phyloP scores from a whole-genome alignment of 768 basidiomycete genomes.

The Tricholoma matsutake region DNA sequence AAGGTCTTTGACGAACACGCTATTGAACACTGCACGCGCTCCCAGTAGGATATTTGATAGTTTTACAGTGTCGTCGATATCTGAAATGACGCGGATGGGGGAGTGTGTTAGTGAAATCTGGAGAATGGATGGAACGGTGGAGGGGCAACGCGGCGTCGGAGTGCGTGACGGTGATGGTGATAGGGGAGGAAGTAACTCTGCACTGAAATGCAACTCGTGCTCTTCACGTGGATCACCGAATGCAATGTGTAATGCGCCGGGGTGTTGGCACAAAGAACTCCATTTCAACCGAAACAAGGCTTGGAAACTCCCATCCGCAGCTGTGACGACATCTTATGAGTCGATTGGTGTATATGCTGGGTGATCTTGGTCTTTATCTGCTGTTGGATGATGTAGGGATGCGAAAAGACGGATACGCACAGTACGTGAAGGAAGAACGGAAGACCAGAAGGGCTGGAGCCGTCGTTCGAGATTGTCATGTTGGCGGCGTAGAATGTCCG shows the following conservation, averaged over 20 bases:
- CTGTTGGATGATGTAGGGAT: slow-evolving; percentile 25
- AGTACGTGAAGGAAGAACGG: slow-evolving; percentile 58
- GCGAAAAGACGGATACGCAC: slow-evolving; percentile 64
- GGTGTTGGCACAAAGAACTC: slow-evolving; percentile 66
- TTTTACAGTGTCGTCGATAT: slow-evolving; percentile 94
- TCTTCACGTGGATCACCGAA: slow-evolving; percentile 51
- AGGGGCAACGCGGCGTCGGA: not conserved
- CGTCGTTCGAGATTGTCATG: slow-evolving; percentile 77
- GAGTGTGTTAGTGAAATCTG: slow-evolving; percentile 55
- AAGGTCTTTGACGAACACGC: slow-evolving; percentile 87
- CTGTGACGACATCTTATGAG: slow-evolving; percentile 51
- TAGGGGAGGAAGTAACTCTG: slow-evolving; percentile 44
- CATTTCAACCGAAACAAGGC: slow-evolving; percentile 60
- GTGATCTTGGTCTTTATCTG: slow-evolving; percentile 25
- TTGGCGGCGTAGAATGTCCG: slow-evolving; percentile 44
- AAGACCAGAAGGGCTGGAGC: slow-evolving; percentile 79
- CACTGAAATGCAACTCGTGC: slow-evolving; percentile 52
- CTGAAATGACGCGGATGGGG: slow-evolving; percentile 79
- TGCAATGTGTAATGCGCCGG: slow-evolving; percentile 51
- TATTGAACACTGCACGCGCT: slow-evolving; percentile 79
- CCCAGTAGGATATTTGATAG: slow-evolving; percentile 74
- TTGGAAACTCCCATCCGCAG: slow-evolving; percentile 72
- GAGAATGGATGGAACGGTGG: slow-evolving; percentile 25
- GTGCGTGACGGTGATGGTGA: not conserved
- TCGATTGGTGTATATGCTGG: slow-evolving; percentile 41